Conservation (phyloP, 768 basidiomycete species). For the Calocera viscosa region DNA sequence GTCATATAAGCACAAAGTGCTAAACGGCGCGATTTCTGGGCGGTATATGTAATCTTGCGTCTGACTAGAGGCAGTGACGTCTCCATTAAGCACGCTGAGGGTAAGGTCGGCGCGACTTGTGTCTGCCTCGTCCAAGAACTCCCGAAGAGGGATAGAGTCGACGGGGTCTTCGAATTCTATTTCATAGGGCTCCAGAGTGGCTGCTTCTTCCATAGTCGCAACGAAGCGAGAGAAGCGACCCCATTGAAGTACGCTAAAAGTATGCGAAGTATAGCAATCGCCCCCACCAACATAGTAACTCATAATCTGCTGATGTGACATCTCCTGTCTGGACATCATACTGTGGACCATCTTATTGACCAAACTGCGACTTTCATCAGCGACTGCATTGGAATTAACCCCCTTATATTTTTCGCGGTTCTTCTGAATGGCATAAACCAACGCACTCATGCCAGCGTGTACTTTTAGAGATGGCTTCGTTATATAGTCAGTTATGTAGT, state of each 20-base stretch:
- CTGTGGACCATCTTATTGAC: neutral
- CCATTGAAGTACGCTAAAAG: constrained; percentile 13
- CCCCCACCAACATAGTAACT: constrained; percentile 23
- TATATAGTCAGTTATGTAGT: constrained; percentile 43
- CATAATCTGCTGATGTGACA: constrained; percentile 26
- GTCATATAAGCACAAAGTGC: constrained; percentile 24
- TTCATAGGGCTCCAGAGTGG: neutral
- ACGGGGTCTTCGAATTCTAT: neutral
- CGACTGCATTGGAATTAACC: neutral
- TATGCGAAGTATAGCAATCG: constrained; percentile 20
- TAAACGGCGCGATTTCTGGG: constrained; percentile 12
- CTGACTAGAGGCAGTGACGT: constrained; percentile 16
- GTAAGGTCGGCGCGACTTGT: neutral
- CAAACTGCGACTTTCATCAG: neutral
- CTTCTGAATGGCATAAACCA: neutral
- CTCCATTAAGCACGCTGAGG: neutral
- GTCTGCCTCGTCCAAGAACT: neutral
- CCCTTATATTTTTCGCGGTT: neutral
- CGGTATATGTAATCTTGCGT: constrained; percentile 23
- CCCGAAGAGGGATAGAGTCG: neutral
- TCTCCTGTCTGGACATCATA: constrained; percentile 17
- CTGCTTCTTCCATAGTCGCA: neutral
- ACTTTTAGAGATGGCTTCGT: constrained; percentile 34
- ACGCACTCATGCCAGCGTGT: constrained; percentile 24
- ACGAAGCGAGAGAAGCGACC: neutral